Base-by-base conservation (phyloP, 257 asterid genomes). In the Fraxinus anomala region DNA sequence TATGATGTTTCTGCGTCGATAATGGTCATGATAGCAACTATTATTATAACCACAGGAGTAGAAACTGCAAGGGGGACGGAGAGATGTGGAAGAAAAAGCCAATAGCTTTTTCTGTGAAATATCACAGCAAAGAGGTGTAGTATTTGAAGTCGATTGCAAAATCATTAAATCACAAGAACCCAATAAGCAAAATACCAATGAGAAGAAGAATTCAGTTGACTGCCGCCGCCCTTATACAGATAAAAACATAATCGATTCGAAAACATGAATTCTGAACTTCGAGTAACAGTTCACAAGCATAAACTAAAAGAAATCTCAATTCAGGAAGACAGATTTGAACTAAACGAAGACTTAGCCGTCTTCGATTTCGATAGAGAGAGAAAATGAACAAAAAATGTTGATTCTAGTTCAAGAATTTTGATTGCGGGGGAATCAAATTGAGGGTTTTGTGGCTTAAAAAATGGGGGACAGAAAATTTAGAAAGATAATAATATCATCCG, bases 101-200 rank as follows among this genome's bases (percentile, higher is more conserved):
- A 79, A 74, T 69, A 59, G 59, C 16, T 74, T 83, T 75, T 78
- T 73, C 23, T 56, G 82, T 34, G 88, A 76, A 36, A 85, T 85
- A 73, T 77, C 91, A 65, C 74, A 77, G 80, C 72, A 34, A 72
- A 85, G 74, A 68, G 87, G 72, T 66, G 82, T 67, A 13, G 83
- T 68, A 75, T 79, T 79, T 16, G 85, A 61, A 66, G 80, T 70
- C 77, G 90, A 87, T 54, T 81, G 89, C 88, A 88, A 78, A 86
- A 89, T 91, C 97, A 89, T 90, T 86, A 86, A 84, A 77, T 76
- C 70, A 36, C 39, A 69, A 67, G 79, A 78, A 77, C 51, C 85
- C 83, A 77, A 66, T 68, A 34, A n/a, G 73, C 56, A 40, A 23
- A 63, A 63, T 31, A 51, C 54, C 30, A 54, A 74, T 13, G 36